Conservation (phyloP, 176 grass and related monocot genomes). For the Canna indica region DNA sequence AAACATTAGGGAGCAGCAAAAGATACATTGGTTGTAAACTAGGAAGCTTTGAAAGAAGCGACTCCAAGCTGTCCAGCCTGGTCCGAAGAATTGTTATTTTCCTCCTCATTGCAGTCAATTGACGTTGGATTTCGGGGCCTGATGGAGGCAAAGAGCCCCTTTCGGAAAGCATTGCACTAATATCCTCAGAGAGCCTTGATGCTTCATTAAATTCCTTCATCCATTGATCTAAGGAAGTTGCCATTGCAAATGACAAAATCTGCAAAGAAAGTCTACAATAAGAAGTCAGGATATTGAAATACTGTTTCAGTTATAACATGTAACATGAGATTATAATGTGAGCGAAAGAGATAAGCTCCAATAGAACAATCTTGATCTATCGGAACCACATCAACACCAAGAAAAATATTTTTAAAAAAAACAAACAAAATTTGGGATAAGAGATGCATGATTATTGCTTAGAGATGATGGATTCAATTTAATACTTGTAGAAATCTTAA, state of each 20-base stretch:
- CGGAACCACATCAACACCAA: no score
- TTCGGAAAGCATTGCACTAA: constrained; percentile 68
- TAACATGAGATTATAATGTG: no score
- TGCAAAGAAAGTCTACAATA: not conserved
- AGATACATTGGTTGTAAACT: constrained; percentile 61
- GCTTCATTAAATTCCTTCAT: constrained; percentile 70
- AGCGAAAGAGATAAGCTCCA: no score
- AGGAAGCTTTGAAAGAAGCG: constrained; percentile 51
- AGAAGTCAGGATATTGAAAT: not conserved
- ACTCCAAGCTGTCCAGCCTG: constrained; percentile 61
- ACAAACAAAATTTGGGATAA: no score
- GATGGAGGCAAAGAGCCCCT: constrained; percentile 71
- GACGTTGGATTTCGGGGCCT: constrained; percentile 58
- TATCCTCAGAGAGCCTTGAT: constrained; percentile 68
- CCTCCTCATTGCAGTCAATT: constrained; percentile 54
- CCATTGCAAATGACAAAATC: constrained; percentile 36
- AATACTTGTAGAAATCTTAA: no score
- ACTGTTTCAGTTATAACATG: not conserved
- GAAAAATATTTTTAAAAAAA: no score
- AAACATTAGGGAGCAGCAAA: not conserved
- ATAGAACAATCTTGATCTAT: no score
- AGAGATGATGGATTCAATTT: no score
- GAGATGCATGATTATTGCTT: no score
- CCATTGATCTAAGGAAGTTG: constrained; percentile 64
- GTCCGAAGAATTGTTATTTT: constrained; percentile 81